Percentiles rank a stretch among this genome's conserved stretches.
These are phyloP conservation scores for Nothomitra cinnamomea DNA, from an alignment of 2,329 filamentous ascomycete species.

Conservation along the genomic window DNA sequence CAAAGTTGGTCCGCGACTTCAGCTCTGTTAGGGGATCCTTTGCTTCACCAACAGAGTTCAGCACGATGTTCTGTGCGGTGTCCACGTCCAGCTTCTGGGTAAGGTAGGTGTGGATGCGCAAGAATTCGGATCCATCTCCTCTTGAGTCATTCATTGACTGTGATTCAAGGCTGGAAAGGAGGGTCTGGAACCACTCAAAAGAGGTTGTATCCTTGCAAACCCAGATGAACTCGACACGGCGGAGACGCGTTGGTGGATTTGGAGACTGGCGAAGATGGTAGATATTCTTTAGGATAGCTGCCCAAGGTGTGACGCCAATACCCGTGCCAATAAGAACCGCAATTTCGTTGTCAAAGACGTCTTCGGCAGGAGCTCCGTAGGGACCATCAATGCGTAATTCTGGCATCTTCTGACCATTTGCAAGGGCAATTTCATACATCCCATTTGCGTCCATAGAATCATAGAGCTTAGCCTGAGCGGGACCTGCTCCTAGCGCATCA, in stretches of 20 bases:
- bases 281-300: constrained; percentile 85
- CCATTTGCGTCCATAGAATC: constrained; percentile 81
- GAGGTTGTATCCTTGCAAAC: constrained; percentile 89
- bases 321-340: constrained; percentile 73
- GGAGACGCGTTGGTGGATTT: constrained; percentile 74
- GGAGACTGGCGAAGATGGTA: constrained; percentile 87
- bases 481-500: constrained; percentile 82
- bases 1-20: constrained; percentile 81
- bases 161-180: constrained; percentile 76
- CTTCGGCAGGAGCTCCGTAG: constrained; percentile 91
- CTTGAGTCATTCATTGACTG: constrained; percentile 53
- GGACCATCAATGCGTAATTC: constrained; percentile 79
- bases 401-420: constrained; percentile 89
- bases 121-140: constrained; percentile 60
- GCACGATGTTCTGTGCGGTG: constrained; percentile 87
- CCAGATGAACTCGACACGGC: constrained; percentile 98
- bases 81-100: constrained; percentile 86
- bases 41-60: constrained; percentile 81
- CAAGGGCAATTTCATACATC: constrained; percentile 94
- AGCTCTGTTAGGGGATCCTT: constrained; percentile 87
- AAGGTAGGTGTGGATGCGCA: constrained; percentile 95
- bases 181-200: constrained; percentile 97
- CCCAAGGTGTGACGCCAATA: constrained; percentile 79
- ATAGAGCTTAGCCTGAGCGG: constrained; percentile 75
- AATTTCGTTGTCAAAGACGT: constrained; percentile 89